These are phyloP conservation scores for Pittosporum tobira DNA, from an alignment of 129 eudicot genomes.

Conservation along the genomic window DNA sequence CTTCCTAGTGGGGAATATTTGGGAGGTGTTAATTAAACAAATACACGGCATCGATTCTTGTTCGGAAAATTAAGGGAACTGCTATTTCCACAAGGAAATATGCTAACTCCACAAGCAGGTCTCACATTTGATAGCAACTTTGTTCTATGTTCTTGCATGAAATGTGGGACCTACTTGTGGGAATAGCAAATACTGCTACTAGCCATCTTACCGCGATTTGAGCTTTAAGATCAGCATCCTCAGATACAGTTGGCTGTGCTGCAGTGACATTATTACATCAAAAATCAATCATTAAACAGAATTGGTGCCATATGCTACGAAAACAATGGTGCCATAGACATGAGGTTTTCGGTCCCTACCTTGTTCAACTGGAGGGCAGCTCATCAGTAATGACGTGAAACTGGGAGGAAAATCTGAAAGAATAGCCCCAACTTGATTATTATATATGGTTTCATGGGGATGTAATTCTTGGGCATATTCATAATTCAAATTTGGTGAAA, in stretches of 20 bases:
- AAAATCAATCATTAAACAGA: constrained; percentile 5
- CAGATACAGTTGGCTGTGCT: constrained; percentile 15
- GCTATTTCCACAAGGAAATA: too few species aligned
- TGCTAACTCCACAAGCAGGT: too few species aligned
- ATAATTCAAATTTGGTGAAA: constrained; percentile 12
- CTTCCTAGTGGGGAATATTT: background rate
- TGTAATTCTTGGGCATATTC: constrained; percentile 24
- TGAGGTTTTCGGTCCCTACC: constrained; percentile 23
- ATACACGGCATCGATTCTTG: background rate
- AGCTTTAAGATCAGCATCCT: constrained; percentile 41
- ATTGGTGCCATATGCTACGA: background rate
- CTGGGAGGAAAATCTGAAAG: constrained; percentile 64
- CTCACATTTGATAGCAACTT: too few species aligned
- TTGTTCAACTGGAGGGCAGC: constrained; percentile 38
- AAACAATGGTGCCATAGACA: constrained; percentile 2
- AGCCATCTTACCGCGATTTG: constrained; percentile 48
- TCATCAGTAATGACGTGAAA: constrained; percentile 58
- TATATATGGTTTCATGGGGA: constrained; percentile 14
- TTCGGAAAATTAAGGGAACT: background rate
- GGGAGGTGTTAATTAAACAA: background rate
- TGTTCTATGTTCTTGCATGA: too few species aligned
- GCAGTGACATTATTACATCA: constrained; percentile 17
- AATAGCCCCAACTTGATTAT: constrained; percentile 31
- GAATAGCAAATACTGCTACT: constrained; percentile 1
- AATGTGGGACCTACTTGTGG: too few species aligned